Percentiles rank a stretch among this genome's conserved stretches.
Conservation (phyloP, 805 yeast species). For the Nakazawaea populi region DNA sequence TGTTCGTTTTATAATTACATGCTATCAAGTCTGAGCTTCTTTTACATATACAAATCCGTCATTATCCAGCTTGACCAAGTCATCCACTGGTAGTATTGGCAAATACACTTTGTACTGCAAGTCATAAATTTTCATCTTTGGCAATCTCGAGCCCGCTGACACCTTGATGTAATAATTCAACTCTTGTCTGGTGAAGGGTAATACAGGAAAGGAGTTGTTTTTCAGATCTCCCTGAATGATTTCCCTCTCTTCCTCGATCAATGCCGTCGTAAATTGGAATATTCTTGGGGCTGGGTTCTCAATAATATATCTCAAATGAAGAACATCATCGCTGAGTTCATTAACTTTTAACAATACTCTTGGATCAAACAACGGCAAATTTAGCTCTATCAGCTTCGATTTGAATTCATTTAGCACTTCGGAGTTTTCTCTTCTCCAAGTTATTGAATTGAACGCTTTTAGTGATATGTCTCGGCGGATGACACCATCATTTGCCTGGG, state of each 20-base stretch:
- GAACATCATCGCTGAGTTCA: conserved; percentile 15
- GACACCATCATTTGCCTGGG: conserved; percentile 31
- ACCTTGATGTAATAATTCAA: conserved; percentile 24
- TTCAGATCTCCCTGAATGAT: conserved; percentile 18
- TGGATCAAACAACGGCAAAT: conserved; percentile 64
- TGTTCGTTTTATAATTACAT: background rate
- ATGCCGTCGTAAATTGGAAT: conserved; percentile 43
- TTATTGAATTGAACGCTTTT: conserved; percentile 19
- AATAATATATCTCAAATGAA: conserved; percentile 41
- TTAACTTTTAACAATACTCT: conserved; percentile 45
- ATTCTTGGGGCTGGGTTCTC: conserved; percentile 75
- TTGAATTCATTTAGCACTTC: conserved; percentile 23
- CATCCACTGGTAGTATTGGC: conserved; percentile 40
- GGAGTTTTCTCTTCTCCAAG: conserved; percentile 27
- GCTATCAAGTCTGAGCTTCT: background rate
- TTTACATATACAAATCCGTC: conserved; percentile 16
- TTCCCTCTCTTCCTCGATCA: conserved; percentile 16
- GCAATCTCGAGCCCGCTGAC: conserved; percentile 37
- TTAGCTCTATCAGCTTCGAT: conserved; percentile 41
- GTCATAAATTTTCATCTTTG: conserved; percentile 62
- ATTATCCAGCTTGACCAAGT: conserved; percentile 19
- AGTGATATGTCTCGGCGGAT: conserved; percentile 33
- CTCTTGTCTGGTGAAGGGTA: conserved; percentile 54
- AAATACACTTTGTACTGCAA: conserved; percentile 60
- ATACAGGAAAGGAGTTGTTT: conserved; percentile 40